Percentiles rank a stretch among this genome's conserved stretches.
phyloP scores from a whole-genome alignment of 768 basidiomycete genomes.

The Mycena amicta region DNA sequence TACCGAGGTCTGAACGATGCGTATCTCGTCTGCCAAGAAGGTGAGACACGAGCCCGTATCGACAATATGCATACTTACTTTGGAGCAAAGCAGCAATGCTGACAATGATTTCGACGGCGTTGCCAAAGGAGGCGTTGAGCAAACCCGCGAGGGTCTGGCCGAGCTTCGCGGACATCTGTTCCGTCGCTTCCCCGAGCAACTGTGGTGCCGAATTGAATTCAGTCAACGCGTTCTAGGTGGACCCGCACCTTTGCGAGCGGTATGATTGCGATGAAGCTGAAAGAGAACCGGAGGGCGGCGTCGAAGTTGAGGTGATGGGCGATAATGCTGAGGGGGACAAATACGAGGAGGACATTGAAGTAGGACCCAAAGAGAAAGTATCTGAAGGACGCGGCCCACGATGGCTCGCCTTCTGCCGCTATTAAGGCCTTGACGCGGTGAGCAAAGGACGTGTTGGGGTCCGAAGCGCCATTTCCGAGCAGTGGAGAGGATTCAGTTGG shows the following conservation, averaged over 20 bases:
- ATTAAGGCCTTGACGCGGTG: constrained; percentile 43
- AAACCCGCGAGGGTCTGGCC: constrained; percentile 87
- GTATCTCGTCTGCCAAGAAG: constrained; percentile 62
- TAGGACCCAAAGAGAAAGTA: constrained; percentile 69
- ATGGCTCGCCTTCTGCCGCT: constrained; percentile 66
- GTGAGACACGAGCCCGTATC: constrained; percentile 3
- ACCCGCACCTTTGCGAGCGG: constrained; percentile 78
- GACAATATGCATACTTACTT: constrained; percentile 42
- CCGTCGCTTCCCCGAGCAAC: constrained; percentile 81
- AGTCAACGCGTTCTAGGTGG: constrained; percentile 3
- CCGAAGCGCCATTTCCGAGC: constrained; percentile 40
- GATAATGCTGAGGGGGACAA: constrained; percentile 72
- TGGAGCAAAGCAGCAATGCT: constrained; percentile 83
- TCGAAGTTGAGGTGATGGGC: constrained; percentile 75
- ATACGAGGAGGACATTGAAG: constrained; percentile 76
- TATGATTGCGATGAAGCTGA: constrained; percentile 82
- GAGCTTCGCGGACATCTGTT: constrained; percentile 75
- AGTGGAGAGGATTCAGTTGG: constrained; percentile 50
- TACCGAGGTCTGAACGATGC: constrained; percentile 91
- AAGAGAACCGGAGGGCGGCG: constrained; percentile 69
- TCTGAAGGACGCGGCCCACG: constrained; percentile 56
- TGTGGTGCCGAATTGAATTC: constrained; percentile 28
- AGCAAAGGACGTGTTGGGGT: constrained; percentile 28
- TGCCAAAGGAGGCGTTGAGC: constrained; percentile 83
- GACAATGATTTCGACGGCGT: constrained; percentile 88